These are phyloP conservation scores for Fraxinus dipetala DNA, from an alignment of 305 asterid genomes.

Conservation along the genomic window DNA sequence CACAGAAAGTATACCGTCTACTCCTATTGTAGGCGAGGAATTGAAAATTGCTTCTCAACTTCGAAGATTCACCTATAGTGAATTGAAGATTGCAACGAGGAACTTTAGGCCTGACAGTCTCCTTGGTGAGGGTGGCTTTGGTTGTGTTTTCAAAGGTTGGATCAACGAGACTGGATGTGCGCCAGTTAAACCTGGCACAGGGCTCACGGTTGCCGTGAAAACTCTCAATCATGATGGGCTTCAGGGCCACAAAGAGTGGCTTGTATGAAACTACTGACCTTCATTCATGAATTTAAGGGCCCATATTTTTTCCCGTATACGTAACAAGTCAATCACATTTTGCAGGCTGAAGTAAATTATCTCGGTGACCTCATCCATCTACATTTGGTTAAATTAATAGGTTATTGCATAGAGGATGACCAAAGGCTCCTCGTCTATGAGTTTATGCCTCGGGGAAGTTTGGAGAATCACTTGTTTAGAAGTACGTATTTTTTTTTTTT, in stretches of 20 bases:
- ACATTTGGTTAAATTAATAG: slow-evolving; percentile 62
- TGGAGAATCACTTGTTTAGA: slow-evolving; percentile 73
- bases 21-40: slow-evolving; percentile 57
- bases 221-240: slow-evolving; percentile 76
- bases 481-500: slow-evolving; percentile 34
- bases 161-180: slow-evolving; percentile 56
- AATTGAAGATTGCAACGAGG: slow-evolving; percentile 64
- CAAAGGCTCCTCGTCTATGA: slow-evolving; percentile 69
- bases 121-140: slow-evolving; percentile 90
- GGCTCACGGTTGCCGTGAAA: slow-evolving; percentile 79
- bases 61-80: slow-evolving; percentile 61
- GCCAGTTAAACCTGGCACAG: slow-evolving; percentile 70
- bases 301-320: background rate
- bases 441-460: slow-evolving; percentile 69
- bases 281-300: slow-evolving; percentile 16
- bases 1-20: slow-evolving; percentile 54
- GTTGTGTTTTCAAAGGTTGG: slow-evolving; percentile 90
- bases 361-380: slow-evolving; percentile 65
- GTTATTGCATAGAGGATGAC: slow-evolving; percentile 69
- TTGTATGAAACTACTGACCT: slow-evolving; percentile 36
- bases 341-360: slow-evolving; percentile 66
- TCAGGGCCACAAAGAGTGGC: slow-evolving; percentile 96
- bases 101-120: slow-evolving; percentile 67
- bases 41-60: slow-evolving; percentile 76
- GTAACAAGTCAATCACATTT: slow-evolving; percentile 11